phyloP scores from a whole-genome alignment of 805 yeast genomes.

The Cephaloascus albidus region DNA sequence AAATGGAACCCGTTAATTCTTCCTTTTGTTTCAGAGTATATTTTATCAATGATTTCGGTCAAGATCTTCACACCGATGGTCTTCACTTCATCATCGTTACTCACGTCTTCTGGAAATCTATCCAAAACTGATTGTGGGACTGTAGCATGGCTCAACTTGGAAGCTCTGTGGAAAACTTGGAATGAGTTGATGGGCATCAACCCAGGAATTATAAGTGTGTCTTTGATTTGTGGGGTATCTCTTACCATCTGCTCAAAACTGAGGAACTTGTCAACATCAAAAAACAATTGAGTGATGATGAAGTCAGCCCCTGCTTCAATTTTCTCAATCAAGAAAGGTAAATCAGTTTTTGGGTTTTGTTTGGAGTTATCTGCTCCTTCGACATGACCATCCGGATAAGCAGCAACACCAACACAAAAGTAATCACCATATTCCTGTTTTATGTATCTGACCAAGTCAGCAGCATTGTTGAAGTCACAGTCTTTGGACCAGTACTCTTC shows the following conservation, averaged over 20 bases:
- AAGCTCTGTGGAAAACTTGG: constrained; percentile 74
- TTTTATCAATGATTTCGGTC: constrained; percentile 49
- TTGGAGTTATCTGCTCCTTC: constrained; percentile 65
- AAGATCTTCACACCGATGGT: constrained; percentile 72
- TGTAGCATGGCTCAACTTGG: constrained; percentile 81
- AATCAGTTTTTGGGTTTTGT: constrained; percentile 60
- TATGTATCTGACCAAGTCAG: constrained; percentile 80
- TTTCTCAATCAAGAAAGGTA: constrained; percentile 77
- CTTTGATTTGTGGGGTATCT: constrained; percentile 25
- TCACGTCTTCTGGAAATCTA: constrained; percentile 46
- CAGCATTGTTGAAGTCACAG: constrained; percentile 66
- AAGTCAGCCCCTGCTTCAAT: constrained; percentile 93
- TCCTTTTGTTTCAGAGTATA: constrained; percentile 43
- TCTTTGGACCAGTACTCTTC: constrained; percentile 48
- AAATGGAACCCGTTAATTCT: constrained; percentile 82
- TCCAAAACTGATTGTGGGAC: constrained; percentile 53
- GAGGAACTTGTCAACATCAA: constrained; percentile 73
- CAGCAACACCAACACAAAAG: constrained; percentile 95
- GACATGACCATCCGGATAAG: constrained; percentile 96
- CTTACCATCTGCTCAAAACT: constrained; percentile 49
- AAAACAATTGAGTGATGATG: constrained; percentile 84
- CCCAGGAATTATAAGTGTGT: constrained; percentile 71
- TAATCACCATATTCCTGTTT: constrained; percentile 61
- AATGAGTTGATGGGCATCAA: constrained; percentile 87
- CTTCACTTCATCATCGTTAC: constrained; percentile 71